Conservation (phyloP, 805 yeast genomes). For the Saccharomyces cerevisiae region DNA sequence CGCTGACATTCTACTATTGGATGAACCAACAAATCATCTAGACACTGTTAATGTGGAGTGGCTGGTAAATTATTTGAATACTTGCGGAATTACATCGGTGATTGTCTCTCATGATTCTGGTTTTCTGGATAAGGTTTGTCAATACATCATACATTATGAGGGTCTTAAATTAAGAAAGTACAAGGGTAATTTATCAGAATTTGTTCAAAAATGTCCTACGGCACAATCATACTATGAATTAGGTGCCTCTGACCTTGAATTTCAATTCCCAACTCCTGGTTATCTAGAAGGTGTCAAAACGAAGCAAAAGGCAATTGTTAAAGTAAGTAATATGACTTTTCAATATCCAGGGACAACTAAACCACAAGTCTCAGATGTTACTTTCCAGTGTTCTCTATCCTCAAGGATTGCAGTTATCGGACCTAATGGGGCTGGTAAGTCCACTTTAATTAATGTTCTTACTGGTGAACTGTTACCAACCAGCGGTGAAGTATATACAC, state of each 20-base stretch:
- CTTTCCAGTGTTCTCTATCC: constrained; percentile 95
- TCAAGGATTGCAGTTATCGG: constrained; percentile 99
- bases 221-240: constrained; percentile 95
- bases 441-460: constrained; percentile 91
- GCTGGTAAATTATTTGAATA: constrained; percentile 94
- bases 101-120: constrained; percentile 98
- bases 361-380: constrained; percentile 81
- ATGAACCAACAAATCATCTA: constrained; percentile 98
- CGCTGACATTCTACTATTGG: constrained; percentile 90
- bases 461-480: constrained; percentile 98
- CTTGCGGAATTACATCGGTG: constrained; percentile 93
- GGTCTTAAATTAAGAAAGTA: constrained; percentile 97
- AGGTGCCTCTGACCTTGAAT: constrained; percentile 91
- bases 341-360: constrained; percentile 94
- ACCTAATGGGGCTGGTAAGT: constrained; percentile 99
- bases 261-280: constrained; percentile 97
- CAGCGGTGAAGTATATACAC: constrained; percentile 92
- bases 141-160: constrained; percentile 97
- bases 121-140: constrained; percentile 89
- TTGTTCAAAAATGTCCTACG: constrained; percentile 92
- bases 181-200: constrained; percentile 97
- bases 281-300: constrained; percentile 99
- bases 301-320: constrained; percentile 96
- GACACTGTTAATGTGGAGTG: constrained; percentile 97
- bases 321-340: constrained; percentile 91